Conservation (phyloP, 2,329 filamentous ascomycete species). For the Trichoderma breve region DNA sequence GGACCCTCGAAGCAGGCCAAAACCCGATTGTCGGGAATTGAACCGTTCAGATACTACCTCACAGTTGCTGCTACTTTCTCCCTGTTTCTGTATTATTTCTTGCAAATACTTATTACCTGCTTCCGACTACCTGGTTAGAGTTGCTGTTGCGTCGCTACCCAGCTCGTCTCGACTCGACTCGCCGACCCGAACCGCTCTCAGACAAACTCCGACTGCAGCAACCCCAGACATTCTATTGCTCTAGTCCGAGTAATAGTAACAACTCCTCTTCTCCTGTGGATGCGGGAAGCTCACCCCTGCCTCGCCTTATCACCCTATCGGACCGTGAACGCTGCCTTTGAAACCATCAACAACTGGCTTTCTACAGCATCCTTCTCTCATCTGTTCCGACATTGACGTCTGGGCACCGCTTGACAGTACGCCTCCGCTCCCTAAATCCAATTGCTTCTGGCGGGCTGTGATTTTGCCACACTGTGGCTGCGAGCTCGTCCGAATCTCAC, state of each 20-base stretch:
- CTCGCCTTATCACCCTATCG: background rate
- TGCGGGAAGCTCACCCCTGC: background rate
- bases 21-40: background rate
- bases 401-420: background rate
- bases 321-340: background rate
- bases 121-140: background rate
- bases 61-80: background rate
- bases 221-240: background rate
- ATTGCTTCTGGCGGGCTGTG: background rate
- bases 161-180: background rate
- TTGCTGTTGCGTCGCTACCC: background rate
- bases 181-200: background rate
- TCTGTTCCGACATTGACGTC: background rate
- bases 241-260: background rate
- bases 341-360: background rate
- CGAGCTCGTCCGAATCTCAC: conserved; percentile 10
- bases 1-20: background rate
- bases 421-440: background rate
- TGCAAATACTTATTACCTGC: background rate
- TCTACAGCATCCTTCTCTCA: background rate
- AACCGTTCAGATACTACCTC: background rate
- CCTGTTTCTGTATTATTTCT: background rate
- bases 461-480: conserved; percentile 18
- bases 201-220: background rate
- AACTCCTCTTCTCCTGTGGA: background rate